These are phyloP conservation scores for Xerocomus brunneocitrinus DNA, from an alignment of 768 basidiomycete genomes.

Conservation along the genomic window DNA sequence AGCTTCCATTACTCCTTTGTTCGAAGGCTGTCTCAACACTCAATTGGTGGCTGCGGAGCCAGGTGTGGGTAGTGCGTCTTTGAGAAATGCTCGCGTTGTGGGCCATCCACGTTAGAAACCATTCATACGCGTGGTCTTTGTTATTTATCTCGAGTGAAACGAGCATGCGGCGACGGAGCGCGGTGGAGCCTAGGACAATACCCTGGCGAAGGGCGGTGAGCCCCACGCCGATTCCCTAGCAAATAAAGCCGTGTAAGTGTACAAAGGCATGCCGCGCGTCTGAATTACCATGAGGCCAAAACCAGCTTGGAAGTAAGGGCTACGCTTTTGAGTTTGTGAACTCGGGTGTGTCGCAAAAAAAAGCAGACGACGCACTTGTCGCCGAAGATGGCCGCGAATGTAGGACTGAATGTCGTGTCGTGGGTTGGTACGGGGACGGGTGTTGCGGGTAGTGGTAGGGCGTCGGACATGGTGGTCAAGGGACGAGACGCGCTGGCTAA, in stretches of 20 bases:
- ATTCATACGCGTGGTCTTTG: conserved; percentile 91
- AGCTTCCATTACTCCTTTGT: conserved; percentile 86
- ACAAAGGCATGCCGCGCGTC: neutral
- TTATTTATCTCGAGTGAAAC: conserved; percentile 95
- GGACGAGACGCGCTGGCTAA: neutral
- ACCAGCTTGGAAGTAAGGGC: conserved; percentile 96
- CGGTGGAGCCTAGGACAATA: conserved; percentile 59
- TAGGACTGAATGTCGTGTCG: conserved; percentile 20
- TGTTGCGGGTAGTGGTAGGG: neutral
- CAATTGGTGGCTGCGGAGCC: conserved; percentile 83
- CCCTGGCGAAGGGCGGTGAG: conserved; percentile 72
- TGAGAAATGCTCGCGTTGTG: conserved; percentile 45
- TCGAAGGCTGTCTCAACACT: conserved; percentile 92
- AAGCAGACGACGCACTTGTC: conserved; percentile 60
- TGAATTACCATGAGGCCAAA: conserved; percentile 88
- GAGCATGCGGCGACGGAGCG: conserved; percentile 84
- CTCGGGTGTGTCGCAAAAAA: neutral
- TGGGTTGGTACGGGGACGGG: conserved; percentile 4
- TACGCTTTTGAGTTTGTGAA: conserved; percentile 43
- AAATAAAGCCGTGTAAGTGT: conserved; percentile 1
- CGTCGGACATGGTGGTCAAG: conserved; percentile 8
- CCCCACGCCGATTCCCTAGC: conserved; percentile 86
- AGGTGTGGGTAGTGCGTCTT: conserved; percentile 28
- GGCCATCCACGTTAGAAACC: conserved; percentile 97
- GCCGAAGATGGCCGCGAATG: conserved; percentile 41